Base-by-base conservation (phyloP, 768 basidiomycete species). In the Termitomyces sp. region DNA sequence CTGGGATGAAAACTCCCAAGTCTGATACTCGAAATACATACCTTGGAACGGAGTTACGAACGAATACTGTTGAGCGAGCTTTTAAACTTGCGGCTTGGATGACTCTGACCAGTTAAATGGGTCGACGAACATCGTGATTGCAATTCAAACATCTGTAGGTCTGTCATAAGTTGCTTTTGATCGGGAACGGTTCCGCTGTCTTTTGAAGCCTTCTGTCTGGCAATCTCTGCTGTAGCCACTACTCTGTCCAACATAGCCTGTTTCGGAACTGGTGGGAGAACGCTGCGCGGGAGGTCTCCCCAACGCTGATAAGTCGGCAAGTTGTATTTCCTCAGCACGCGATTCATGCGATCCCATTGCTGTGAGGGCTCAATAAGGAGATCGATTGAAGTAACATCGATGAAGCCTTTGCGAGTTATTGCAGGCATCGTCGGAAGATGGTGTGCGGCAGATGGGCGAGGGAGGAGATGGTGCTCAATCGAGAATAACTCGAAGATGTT, bases 321-420 rank as follows among this genome's bases (percentile, higher is more conserved):
- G 21, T 61, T 37, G 21, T 61, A 61, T 28, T 55, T 58, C 28
- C 32, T 52, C 7, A 61, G 41, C 42, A 59, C 2, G 34, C 53
- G 35, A 34, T 49, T 54, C 19, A 58, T 38, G 24, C 54, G 42
- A 15, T 53, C 58, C 60, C 55, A 57, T 37, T 56, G 48, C 2
- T 45, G 45, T 1, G 57, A 58, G 12, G 60, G 60, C 22, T 61
- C 58, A 5, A 28, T 50, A 22, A 61, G 60, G 7, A 61, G 19
- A n/a, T 61, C 55, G 24, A 61, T 45, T 3, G 50, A 34, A 19
- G 46, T 51, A 15, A 61, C 45, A 28, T 57, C 58, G 26, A 58
- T 42, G 43, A 61, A 61, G 37, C 60, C 60, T 47, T 59, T 55
- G 6, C 58, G 58, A 12, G 58, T 61, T 30, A 61, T 53, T 21